These are phyloP conservation scores for Cubamyces lactineus DNA, from an alignment of 768 basidiomycete species.

Conservation along the genomic window DNA sequence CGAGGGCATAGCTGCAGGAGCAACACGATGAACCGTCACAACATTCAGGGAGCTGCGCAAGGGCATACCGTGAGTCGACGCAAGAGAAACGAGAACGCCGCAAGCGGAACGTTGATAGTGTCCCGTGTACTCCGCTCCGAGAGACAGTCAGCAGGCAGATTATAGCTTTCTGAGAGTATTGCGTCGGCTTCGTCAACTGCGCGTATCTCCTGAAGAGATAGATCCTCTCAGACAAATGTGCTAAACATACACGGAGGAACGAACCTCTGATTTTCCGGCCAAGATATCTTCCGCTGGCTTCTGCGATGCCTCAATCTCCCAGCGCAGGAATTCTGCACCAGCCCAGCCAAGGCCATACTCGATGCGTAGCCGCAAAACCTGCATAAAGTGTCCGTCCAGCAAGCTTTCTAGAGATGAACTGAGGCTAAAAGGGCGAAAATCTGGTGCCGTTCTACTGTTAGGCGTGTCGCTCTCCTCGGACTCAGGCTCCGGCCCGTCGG, in stretches of 20 bases:
- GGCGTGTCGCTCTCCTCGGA: conserved; percentile 33
- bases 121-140: conserved; percentile 35
- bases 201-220: neutral
- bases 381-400: conserved; percentile 58
- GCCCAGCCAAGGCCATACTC: conserved; percentile 66
- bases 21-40: neutral
- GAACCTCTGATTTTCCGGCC: conserved; percentile 36
- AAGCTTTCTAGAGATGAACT: conserved; percentile 65
- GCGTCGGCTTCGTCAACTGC: neutral
- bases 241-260: neutral
- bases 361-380: conserved; percentile 53
- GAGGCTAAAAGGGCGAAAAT: conserved; percentile 63
- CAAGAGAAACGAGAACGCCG: conserved; percentile 66
- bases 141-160: conserved; percentile 62
- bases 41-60: neutral
- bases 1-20: conserved; percentile 58
- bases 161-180: conserved; percentile 38
- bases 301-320: conserved; percentile 51
- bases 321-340: conserved; percentile 59
- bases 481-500: conserved; percentile 9
- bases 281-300: conserved; percentile 44
- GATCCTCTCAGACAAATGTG: neutral
- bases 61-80: conserved; percentile 59
- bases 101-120: conserved; percentile 60
- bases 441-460: conserved; percentile 34